Percentiles rank a stretch among this genome's conserved stretches.
Evolutionary conservation across 1,139 yeast species (phyloP).

Genomic region (Suhomyces bolitotheri): DNA sequence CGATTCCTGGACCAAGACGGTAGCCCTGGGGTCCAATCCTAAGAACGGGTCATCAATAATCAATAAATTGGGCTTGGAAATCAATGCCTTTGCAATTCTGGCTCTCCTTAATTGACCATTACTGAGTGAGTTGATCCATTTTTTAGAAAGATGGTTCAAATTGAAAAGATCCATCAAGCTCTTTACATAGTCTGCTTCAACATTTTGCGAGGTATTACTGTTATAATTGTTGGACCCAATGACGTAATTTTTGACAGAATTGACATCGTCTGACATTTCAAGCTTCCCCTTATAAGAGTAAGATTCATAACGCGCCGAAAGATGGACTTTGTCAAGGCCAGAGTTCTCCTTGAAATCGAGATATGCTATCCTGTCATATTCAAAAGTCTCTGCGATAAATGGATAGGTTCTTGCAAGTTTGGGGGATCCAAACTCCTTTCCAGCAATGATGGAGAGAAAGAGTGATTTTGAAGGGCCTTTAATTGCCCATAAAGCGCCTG

Average conservation of each 20-base stretch:
- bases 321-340: conserved; percentile 68
- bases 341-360: conserved; percentile 62
- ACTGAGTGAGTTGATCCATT: conserved; percentile 85
- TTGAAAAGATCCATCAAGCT: conserved; percentile 51
- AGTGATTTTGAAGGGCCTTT: conserved; percentile 38
- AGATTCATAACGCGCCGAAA: conserved; percentile 87
- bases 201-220: conserved; percentile 17
- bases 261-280: conserved; percentile 69
- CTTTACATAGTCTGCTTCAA: conserved; percentile 35
- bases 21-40: conserved; percentile 82
- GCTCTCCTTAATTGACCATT: conserved; percentile 95
- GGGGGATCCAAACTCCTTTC: conserved; percentile 51
- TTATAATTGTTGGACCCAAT: conserved; percentile 53
- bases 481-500: conserved; percentile 34
- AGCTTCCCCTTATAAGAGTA: conserved; percentile 56
- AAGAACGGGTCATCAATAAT: conserved; percentile 88
- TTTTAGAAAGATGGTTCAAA: conserved; percentile 55
- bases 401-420: conserved; percentile 59
- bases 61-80: conserved; percentile 63
- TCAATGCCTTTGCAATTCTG: conserved; percentile 72
- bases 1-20: conserved; percentile 55
- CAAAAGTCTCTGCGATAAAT: conserved; percentile 32
- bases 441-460: conserved; percentile 35
- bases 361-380: conserved; percentile 35
- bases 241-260: conserved; percentile 63